Evolutionary conservation across 768 basidiomycete genomes (phyloP).

Genomic region (Auriculariales sp.): DNA sequence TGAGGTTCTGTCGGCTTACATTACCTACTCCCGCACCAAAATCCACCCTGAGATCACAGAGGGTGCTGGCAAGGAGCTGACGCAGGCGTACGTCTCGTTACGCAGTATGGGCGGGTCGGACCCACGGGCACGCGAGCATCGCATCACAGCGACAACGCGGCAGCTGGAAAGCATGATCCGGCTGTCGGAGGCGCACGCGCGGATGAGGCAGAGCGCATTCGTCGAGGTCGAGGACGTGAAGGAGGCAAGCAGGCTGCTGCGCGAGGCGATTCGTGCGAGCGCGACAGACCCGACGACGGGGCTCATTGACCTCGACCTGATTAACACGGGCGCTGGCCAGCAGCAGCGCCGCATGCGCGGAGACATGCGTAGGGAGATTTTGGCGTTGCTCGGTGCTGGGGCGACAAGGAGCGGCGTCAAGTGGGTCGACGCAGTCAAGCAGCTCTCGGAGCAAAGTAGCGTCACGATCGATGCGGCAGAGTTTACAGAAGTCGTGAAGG

Average conservation of each 20-base stretch:
- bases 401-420: constrained; percentile 45
- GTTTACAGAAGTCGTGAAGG: constrained; percentile 66
- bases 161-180: constrained; percentile 81
- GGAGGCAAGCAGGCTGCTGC: constrained; percentile 90
- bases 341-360: constrained; percentile 75
- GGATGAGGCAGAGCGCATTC: constrained; percentile 83
- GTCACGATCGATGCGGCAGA: constrained; percentile 66
- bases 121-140: constrained; percentile 72
- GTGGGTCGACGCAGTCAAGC: constrained; percentile 72
- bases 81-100: constrained; percentile 83
- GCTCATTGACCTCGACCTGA: constrained; percentile 91
- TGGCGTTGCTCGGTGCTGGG: constrained; percentile 41
- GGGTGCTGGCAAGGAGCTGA: constrained; percentile 71
- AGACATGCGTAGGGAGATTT: constrained; percentile 78
- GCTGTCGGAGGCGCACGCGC: constrained; percentile 87
- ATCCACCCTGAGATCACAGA: constrained; percentile 80
- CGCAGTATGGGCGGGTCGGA: constrained; percentile 78
- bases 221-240: constrained; percentile 80
- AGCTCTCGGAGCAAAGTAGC: constrained; percentile 71
- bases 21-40: constrained; percentile 78
- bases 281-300: constrained; percentile 95
- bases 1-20: constrained; percentile 84
- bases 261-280: constrained; percentile 86
- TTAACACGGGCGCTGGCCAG: constrained; percentile 84
- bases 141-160: constrained; percentile 95